These are phyloP conservation scores for Pichia paraexigua DNA, from an alignment of 805 yeast species.

Conservation along the genomic window DNA sequence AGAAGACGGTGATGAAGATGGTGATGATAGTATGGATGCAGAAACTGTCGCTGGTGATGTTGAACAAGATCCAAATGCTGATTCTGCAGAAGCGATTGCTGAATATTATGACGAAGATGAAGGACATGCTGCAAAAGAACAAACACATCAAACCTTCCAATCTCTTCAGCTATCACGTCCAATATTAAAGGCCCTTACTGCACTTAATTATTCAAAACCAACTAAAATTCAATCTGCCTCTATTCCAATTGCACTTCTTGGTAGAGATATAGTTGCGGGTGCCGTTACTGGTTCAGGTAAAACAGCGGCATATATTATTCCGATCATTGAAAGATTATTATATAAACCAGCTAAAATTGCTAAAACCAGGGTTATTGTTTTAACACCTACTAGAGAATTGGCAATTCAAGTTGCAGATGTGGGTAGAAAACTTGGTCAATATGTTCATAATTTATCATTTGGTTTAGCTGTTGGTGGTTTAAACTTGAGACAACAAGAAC, in stretches of 20 bases:
- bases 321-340: slow-evolving; percentile 84
- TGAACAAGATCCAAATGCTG: slow-evolving; percentile 46
- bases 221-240: slow-evolving; percentile 92
- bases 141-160: slow-evolving; percentile 59
- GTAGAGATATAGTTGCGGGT: slow-evolving; percentile 97
- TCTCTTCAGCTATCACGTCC: slow-evolving; percentile 83
- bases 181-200: slow-evolving; percentile 70
- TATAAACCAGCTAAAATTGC: slow-evolving; percentile 83
- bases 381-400: slow-evolving; percentile 96
- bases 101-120: slow-evolving; percentile 63
- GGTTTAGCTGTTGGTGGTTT: slow-evolving; percentile 98
- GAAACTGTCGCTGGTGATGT: slow-evolving; percentile 21
- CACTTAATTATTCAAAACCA: slow-evolving; percentile 78
- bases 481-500: slow-evolving; percentile 92
- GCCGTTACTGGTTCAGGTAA: slow-evolving; percentile 99
- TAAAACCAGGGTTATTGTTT: slow-evolving; percentile 81
- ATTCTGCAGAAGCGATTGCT: slow-evolving; percentile 76
- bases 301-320: slow-evolving; percentile 97
- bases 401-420: slow-evolving; percentile 96
- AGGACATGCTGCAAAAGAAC: slow-evolving; percentile 33
- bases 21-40: slow-evolving; percentile 12
- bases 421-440: slow-evolving; percentile 75
- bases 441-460: slow-evolving; percentile 66
- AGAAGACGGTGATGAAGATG: slow-evolving; percentile 26
- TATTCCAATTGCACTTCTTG: slow-evolving; percentile 86